Evolutionary conservation across 306 rosid genomes (phyloP).

Genomic region (Potentilla sterilis): DNA sequence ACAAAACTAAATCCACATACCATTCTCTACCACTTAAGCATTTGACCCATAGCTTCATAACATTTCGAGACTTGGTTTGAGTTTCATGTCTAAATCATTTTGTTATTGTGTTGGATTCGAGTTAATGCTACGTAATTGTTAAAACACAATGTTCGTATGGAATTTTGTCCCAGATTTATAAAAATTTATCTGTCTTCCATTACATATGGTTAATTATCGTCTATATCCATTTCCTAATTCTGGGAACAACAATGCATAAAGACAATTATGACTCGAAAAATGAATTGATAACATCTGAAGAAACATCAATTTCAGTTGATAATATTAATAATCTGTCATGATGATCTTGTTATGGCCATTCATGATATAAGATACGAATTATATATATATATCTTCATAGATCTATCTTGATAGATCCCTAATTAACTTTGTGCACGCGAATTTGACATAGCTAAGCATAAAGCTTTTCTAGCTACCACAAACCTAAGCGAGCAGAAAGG

Average conservation of each 20-base stretch:
- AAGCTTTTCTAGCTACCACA: neutral
- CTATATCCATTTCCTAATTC: too few species aligned
- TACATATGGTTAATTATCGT: too few species aligned
- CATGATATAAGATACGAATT: neutral
- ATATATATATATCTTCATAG: neutral
- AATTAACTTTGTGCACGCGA: slow-evolving; percentile 30
- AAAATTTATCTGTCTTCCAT: neutral
- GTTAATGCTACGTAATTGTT: neutral
- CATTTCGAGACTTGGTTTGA: too few species aligned
- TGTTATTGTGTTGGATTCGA: neutral
- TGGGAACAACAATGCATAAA: neutral
- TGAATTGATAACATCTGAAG: neutral
- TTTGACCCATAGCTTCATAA: neutral
- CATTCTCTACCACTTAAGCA: neutral
- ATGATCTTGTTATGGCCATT: neutral
- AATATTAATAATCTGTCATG: neutral
- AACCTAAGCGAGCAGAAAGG: neutral
- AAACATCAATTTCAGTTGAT: neutral
- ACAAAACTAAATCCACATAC: neutral
- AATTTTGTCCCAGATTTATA: too few species aligned
- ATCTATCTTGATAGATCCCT: neutral
- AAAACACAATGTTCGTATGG: neutral
- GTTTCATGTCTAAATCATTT: neutral
- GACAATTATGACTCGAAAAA: neutral
- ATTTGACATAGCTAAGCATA: slow-evolving; percentile 11